phyloP scores from a whole-genome alignment of 768 basidiomycete species.

The Imleria badia region DNA sequence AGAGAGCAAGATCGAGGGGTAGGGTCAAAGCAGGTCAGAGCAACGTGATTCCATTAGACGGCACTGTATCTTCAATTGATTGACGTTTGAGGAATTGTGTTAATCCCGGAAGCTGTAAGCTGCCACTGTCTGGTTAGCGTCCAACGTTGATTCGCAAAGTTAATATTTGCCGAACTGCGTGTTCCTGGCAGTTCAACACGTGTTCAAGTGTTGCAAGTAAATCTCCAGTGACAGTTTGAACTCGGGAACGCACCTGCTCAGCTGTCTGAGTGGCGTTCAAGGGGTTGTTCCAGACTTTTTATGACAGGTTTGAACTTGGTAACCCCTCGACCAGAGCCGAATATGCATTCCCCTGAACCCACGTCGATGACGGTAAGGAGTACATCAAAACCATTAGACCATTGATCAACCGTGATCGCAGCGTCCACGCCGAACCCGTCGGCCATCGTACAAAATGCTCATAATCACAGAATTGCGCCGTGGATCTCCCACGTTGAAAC shows the following conservation, averaged over 20 bases:
- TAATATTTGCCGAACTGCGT: neutral
- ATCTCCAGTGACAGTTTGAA: neutral
- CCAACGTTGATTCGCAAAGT: neutral
- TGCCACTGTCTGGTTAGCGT: neutral
- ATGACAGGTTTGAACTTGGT: no score
- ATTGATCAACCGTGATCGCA: neutral
- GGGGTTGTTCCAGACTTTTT: no score
- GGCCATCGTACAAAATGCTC: conserved; percentile 4
- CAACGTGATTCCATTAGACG: neutral
- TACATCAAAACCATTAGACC: neutral
- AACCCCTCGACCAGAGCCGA: neutral
- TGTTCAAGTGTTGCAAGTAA: neutral
- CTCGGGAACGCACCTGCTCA: neutral
- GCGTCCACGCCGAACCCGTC: conserved; percentile 1
- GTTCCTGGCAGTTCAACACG: neutral
- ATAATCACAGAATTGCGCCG: neutral
- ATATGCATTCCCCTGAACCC: neutral
- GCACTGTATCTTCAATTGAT: conserved; percentile 4
- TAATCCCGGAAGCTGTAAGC: neutral
- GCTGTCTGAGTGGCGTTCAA: neutral
- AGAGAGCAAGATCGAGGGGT: conserved; percentile 20
- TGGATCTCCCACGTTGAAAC: neutral
- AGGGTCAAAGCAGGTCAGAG: conserved; percentile 14
- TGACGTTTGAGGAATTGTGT: conserved; percentile 4
- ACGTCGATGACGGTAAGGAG: neutral